Conservation (phyloP, 1,139 yeast genomes). For the Pichia sp. region DNA sequence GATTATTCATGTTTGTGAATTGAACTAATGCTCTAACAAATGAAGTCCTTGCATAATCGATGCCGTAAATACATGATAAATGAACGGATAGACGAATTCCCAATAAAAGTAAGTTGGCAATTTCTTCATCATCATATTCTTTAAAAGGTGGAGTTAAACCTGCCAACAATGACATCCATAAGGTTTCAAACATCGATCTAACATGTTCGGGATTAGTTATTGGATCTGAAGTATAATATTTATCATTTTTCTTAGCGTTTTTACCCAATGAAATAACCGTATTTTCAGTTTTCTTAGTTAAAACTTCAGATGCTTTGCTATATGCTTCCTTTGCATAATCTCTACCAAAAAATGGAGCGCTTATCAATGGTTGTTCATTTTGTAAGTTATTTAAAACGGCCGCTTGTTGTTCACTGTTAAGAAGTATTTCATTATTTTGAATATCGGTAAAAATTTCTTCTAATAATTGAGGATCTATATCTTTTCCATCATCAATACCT, state of each 20-base stretch:
- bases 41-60: conserved; percentile 80
- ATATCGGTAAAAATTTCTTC: conserved; percentile 70
- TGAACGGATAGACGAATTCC: conserved; percentile 80
- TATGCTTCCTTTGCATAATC: conserved; percentile 82
- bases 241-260: conserved; percentile 32
- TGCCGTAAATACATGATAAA: conserved; percentile 77
- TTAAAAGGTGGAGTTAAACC: conserved; percentile 92
- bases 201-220: conserved; percentile 80
- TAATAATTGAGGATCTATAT: conserved; percentile 70
- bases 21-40: conserved; percentile 87
- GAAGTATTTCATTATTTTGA: conserved; percentile 73
- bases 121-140: conserved; percentile 75
- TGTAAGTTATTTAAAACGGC: conserved; percentile 63
- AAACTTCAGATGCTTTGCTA: conserved; percentile 85
- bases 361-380: conserved; percentile 38
- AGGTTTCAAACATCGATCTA: conserved; percentile 83
- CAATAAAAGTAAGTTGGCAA: conserved; percentile 67
- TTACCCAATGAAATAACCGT: conserved; percentile 68
- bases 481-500: conserved; percentile 91
- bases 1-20: conserved; percentile 73
- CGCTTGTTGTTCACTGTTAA: conserved; percentile 91
- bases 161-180: conserved; percentile 96
- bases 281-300: conserved; percentile 83
- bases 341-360: conserved; percentile 58
- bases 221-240: conserved; percentile 44